Conservation (phyloP, 2,329 filamentous ascomycete species). For the Pseudocercospora eumusae region DNA sequence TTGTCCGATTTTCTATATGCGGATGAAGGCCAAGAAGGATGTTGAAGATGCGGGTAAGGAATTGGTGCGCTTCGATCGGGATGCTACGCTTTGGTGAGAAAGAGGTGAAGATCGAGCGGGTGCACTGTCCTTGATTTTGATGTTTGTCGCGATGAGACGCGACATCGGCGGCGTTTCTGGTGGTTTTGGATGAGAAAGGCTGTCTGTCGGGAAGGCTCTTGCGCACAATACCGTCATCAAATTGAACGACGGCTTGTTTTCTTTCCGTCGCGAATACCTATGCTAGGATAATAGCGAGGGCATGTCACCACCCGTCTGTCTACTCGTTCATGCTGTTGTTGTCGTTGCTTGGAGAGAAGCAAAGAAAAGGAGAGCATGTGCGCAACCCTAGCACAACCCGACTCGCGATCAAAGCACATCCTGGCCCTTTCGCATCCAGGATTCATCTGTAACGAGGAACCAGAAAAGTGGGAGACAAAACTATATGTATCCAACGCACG, state of each 20-base stretch:
- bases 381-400: background rate
- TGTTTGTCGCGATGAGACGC: background rate
- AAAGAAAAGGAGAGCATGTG: background rate
- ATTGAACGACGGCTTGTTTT: background rate
- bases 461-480: background rate
- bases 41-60: slow-evolving; percentile 94
- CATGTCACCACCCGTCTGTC: too few relatives aligned
- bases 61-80: slow-evolving; percentile 82
- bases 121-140: background rate
- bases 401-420: background rate
- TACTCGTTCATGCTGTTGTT: background rate
- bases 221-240: background rate
- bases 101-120: background rate
- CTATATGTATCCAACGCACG: background rate
- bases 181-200: background rate
- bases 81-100: slow-evolving; percentile 68
- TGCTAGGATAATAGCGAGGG: background rate
- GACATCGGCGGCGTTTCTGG: background rate
- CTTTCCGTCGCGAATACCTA: background rate
- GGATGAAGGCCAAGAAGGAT: slow-evolving; percentile 99
- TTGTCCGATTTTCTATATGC: slow-evolving; percentile 99
- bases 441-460: background rate
- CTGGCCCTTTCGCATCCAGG: background rate
- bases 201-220: background rate
- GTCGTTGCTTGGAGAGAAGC: background rate